phyloP scores from a whole-genome alignment of 2,329 filamentous ascomycete species.

The Talaromyces sp. region DNA sequence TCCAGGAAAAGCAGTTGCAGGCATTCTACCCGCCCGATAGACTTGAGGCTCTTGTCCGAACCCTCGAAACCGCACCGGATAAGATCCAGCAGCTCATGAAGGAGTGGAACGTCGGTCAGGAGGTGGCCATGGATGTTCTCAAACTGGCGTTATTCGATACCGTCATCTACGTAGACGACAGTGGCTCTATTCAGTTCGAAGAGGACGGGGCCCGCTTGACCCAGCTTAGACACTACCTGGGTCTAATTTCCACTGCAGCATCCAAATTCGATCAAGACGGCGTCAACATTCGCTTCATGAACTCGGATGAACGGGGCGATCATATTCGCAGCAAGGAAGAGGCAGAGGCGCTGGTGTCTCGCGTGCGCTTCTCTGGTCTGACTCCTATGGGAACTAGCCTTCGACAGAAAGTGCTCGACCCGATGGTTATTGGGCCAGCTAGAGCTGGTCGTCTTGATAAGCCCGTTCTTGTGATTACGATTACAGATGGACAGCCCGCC shows the following conservation, averaged over 20 bases:
- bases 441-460: conserved; percentile 53
- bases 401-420: conserved; percentile 59
- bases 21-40: conserved; percentile 55
- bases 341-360: conserved; percentile 53
- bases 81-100: conserved; percentile 53
- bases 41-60: conserved; percentile 27
- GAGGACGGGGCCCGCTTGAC: conserved; percentile 63
- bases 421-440: conserved; percentile 52
- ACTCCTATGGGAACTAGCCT: conserved; percentile 63
- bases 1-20: conserved; percentile 58
- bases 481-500: conserved; percentile 63
- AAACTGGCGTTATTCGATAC: conserved; percentile 60
- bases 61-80: conserved; percentile 26
- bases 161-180: conserved; percentile 62
- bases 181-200: conserved; percentile 65
- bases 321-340: conserved; percentile 54
- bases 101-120: conserved; percentile 53
- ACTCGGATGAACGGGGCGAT: conserved; percentile 51
- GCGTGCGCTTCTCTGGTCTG: conserved; percentile 59
- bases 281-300: conserved; percentile 66
- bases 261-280: conserved; percentile 67
- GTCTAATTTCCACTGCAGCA: conserved; percentile 58
- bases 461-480: conserved; percentile 60
- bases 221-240: conserved; percentile 60
- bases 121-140: conserved; percentile 60